A percentile compares a stretch with the other conserved stretches of the same genome.
Conservation (phyloP, 805 yeast species). For the Kodamaea jinghongensis region DNA sequence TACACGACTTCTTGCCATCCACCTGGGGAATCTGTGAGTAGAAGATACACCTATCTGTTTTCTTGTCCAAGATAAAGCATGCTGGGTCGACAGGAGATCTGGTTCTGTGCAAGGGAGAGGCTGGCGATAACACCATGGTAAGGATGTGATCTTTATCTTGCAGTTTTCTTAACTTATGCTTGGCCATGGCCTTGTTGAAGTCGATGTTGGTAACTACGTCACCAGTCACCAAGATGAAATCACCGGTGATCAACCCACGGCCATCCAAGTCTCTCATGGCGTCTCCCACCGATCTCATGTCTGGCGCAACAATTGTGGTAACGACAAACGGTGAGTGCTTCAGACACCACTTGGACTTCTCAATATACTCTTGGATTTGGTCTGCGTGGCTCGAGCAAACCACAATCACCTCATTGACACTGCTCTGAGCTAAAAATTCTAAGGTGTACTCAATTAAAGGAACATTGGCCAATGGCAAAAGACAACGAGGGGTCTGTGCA, state of each 20-base stretch:
- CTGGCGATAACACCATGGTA: constrained; percentile 89
- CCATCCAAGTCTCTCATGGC: constrained; percentile 95
- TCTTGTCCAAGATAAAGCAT: constrained; percentile 74
- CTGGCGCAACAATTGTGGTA: constrained; percentile 76
- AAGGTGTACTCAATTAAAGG: constrained; percentile 94
- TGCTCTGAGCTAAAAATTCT: constrained; percentile 88
- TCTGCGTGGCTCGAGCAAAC: constrained; percentile 92
- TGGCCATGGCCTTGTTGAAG: constrained; percentile 65
- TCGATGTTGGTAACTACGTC: constrained; percentile 94
- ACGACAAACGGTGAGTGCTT: constrained; percentile 79
- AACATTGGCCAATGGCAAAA: constrained; percentile 86
- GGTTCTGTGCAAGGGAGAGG: constrained; percentile 80
- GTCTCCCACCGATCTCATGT: constrained; percentile 91
- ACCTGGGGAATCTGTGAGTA: constrained; percentile 74
- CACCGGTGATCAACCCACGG: constrained; percentile 85
- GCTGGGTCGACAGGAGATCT: constrained; percentile 82
- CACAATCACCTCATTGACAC: constrained; percentile 84
- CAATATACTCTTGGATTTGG: constrained; percentile 79
- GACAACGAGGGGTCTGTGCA: constrained; percentile 80
- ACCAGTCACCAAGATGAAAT: constrained; percentile 86
- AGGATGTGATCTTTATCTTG: constrained; percentile 87
- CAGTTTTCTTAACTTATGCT: constrained; percentile 68
- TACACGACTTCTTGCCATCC: constrained; percentile 30
- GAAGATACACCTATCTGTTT: constrained; percentile 72
- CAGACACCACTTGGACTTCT: constrained; percentile 63